Conservation (phyloP, 305 asterid species). For the Withania somnifera region DNA sequence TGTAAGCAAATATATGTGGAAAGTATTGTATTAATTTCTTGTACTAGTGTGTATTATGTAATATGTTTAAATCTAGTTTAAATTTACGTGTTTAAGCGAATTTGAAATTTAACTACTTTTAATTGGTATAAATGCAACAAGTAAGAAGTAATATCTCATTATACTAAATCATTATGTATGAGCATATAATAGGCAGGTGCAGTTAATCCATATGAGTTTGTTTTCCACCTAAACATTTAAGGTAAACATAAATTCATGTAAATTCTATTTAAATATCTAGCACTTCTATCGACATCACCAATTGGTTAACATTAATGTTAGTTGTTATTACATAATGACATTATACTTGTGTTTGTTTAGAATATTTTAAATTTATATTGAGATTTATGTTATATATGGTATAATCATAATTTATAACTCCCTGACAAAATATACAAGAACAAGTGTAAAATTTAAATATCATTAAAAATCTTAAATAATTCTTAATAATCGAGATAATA, state of each 20-base stretch:
- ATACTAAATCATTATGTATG: not conserved
- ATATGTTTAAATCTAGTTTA: not conserved
- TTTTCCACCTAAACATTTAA: too few relatives aligned
- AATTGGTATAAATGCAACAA: too few relatives aligned
- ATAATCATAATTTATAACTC: too few relatives aligned
- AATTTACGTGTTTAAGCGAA: not conserved
- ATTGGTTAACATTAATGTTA: too few relatives aligned
- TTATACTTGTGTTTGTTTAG: not conserved
- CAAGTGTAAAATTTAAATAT: not conserved
- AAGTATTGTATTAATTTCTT: not conserved
- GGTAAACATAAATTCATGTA: too few relatives aligned
- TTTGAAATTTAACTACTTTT: too few relatives aligned
- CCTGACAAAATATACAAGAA: not conserved
- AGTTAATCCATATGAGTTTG: too few relatives aligned
- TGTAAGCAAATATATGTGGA: not conserved
- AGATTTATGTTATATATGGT: not conserved
- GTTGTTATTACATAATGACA: too few relatives aligned
- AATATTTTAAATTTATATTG: too few relatives aligned
- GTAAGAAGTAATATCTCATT: too few relatives aligned
- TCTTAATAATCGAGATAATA: not conserved
- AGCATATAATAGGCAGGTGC: not conserved
- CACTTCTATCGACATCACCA: too few relatives aligned
- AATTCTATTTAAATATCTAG: too few relatives aligned
- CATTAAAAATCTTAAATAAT: not conserved
- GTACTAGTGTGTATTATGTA: not conserved